phyloP scores from a whole-genome alignment of 345 rosid species.

The Citrus medica region DNA sequence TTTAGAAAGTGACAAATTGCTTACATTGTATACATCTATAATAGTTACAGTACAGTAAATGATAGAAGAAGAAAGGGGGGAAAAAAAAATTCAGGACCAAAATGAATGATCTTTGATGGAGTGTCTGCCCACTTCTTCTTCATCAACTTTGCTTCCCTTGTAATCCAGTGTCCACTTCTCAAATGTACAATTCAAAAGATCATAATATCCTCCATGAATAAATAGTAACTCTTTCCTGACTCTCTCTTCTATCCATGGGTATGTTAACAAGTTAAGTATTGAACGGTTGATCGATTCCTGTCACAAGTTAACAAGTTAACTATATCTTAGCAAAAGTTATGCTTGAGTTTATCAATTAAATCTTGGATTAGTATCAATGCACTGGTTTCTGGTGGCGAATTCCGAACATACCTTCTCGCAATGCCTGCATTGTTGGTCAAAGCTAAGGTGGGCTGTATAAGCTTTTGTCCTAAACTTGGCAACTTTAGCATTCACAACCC shows the following conservation, averaged over 20 bases:
- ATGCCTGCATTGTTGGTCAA: constrained; percentile 78
- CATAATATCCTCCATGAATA: constrained; percentile 69
- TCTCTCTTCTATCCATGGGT: constrained; percentile 72
- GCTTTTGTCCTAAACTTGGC: constrained; percentile 69
- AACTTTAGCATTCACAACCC: constrained; percentile 72
- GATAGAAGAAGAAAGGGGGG: too few relatives aligned
- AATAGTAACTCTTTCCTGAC: constrained; percentile 38
- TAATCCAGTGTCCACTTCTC: constrained; percentile 56
- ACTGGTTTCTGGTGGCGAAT: background rate
- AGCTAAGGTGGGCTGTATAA: constrained; percentile 54
- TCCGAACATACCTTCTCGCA: constrained; percentile 68
- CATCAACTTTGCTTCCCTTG: constrained; percentile 20
- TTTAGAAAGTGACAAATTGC: background rate
- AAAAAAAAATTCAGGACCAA: constrained; percentile 39
- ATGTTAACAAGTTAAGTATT: constrained; percentile 55
- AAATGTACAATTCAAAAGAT: constrained; percentile 53
- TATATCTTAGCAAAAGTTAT: background rate
- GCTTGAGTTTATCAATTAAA: background rate
- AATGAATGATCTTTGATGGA: constrained; percentile 28
- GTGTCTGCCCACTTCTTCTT: constrained; percentile 11
- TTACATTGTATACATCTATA: background rate
- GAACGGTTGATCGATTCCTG: constrained; percentile 70
- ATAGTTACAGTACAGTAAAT: background rate
- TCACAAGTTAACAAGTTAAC: constrained; percentile 1
- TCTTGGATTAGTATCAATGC: background rate